Base-by-base conservation (phyloP, 805 yeast species). In the Barnettozyma vustinii region DNA sequence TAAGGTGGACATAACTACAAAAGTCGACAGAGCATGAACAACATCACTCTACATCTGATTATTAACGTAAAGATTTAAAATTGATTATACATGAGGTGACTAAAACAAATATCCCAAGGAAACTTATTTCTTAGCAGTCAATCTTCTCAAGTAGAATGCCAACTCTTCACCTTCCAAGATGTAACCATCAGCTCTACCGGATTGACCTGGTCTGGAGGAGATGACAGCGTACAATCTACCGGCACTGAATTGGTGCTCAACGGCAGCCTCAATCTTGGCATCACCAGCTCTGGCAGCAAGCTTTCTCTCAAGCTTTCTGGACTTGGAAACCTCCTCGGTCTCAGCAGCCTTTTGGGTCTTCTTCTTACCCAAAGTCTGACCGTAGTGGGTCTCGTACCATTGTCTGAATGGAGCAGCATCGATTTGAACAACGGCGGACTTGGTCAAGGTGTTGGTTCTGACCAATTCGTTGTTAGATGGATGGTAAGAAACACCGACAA, bases 331-430 rank as follows among this genome's bases (percentile, higher is more conserved):
- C 61, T 75, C 77, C 72, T 81, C 88, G 67, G 79, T 87, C 63
- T 68, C 75, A 51, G 63, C 63, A 46, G 60, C 61, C 64, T 66
- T 66, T 56, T 62, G 65, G 65, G 62, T 13, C 64, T 70, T 75
- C 87, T 86, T 87, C 86, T 90, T 90, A 80, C 97, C 97, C 66
- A 90, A 78, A 58, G 87, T 65, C 67, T 79, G 75, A 80, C 99
- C 99, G 86, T 94, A 94, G 83, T 92, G 97, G 75, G 90, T 79
- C 83, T 94, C 99, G 77, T 78, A 94, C 94, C 94, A 94, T 80
- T 92, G 97, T 77, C 90, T 92, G 94, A 94, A 94, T 71, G 99
- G 99, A 72, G 98, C 88, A 68, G 99, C 99, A 81, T 94, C 99
- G 70, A 94, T 87, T 83, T 94, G 99, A 63, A 94, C 99, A 72